Evolutionary conservation across 192 early-diverging fungal species (phyloP).

Genomic region (Coemansia sp.): DNA sequence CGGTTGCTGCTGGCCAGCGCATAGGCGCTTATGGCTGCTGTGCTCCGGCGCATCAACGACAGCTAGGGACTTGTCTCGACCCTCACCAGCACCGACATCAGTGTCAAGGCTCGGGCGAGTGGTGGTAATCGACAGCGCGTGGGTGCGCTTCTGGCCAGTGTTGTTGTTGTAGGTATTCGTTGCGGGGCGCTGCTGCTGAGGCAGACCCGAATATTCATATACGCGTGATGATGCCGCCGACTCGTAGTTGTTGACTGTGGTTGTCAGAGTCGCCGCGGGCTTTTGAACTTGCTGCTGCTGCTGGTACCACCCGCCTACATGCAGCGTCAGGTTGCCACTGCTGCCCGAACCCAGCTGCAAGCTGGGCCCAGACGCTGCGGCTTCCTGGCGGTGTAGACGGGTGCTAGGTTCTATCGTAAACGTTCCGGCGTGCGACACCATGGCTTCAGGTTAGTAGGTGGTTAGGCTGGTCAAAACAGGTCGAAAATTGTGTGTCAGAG

Average conservation of each 20-base stretch:
- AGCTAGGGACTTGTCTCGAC: not conserved
- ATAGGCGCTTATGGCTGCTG: conserved; percentile 6
- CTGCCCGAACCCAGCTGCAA: conserved; percentile 3
- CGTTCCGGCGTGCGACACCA: conserved; percentile 32
- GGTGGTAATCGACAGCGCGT: not conserved
- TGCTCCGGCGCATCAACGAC: not conserved
- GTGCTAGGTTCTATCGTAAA: conserved; percentile 52
- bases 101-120: not conserved
- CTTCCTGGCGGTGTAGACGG: conserved; percentile 56
- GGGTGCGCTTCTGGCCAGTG: conserved; percentile 10
- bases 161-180: conserved; percentile 5
- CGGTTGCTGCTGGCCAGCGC: not conserved
- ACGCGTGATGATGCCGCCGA: conserved; percentile 13
- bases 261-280: conserved; percentile 11
- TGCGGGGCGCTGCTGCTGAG: not conserved
- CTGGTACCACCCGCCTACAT: conserved; percentile 58
- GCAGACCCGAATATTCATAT: conserved; percentile 11
- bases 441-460: conserved; percentile 11
- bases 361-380: conserved; percentile 10
- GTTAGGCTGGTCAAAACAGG: not conserved
- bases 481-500: not conserved
- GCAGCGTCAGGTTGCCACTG: conserved; percentile 49
- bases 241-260: conserved; percentile 3
- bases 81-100: not conserved
- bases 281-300: conserved; percentile 21